A percentile compares a stretch with the other conserved stretches of the same genome.
Conservation (phyloP, 805 yeast genomes). For the Naumovozyma baii region DNA sequence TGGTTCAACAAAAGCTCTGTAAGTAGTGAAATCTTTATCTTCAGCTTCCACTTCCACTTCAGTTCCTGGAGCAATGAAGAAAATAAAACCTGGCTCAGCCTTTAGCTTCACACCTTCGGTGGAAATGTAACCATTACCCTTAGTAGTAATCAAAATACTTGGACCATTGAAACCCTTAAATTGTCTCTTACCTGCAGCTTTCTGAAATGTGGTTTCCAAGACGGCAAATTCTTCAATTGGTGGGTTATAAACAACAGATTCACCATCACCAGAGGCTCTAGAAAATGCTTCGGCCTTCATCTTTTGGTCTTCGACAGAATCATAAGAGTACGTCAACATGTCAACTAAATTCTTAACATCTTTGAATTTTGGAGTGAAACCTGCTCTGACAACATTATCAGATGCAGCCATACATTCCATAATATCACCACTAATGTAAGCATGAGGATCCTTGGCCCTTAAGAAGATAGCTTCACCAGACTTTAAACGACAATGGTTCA, state of each 20-base stretch:
- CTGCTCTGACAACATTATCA: constrained; percentile 96
- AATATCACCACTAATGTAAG: constrained; percentile 92
- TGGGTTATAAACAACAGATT: constrained; percentile 70
- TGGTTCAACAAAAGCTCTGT: constrained; percentile 85
- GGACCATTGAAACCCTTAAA: constrained; percentile 72
- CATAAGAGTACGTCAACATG: constrained; percentile 84
- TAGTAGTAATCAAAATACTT: constrained; percentile 72
- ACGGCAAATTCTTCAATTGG: constrained; percentile 96
- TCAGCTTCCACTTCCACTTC: constrained; percentile 50
- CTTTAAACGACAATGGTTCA: constrained; percentile 74
- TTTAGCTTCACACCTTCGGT: constrained; percentile 34
- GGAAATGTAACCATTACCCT: constrained; percentile 61
- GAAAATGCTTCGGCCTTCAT: constrained; percentile 49
- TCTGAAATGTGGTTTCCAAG: constrained; percentile 62
- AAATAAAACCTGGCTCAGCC: constrained; percentile 67
- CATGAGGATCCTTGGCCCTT: constrained; percentile 96
- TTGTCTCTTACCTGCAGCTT: constrained; percentile 37
- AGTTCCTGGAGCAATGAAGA: constrained; percentile 71
- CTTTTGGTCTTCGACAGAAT: constrained; percentile 86
- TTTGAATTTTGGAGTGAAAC: constrained; percentile 98
- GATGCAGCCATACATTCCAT: constrained; percentile 99
- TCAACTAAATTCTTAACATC: constrained; percentile 84
- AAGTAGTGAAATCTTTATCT: constrained; percentile 56
- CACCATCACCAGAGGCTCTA: constrained; percentile 59
- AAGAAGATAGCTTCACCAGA: constrained; percentile 95